Base-by-base conservation (phyloP, 148 eudicot species). In the Arbutus unedo region DNA sequence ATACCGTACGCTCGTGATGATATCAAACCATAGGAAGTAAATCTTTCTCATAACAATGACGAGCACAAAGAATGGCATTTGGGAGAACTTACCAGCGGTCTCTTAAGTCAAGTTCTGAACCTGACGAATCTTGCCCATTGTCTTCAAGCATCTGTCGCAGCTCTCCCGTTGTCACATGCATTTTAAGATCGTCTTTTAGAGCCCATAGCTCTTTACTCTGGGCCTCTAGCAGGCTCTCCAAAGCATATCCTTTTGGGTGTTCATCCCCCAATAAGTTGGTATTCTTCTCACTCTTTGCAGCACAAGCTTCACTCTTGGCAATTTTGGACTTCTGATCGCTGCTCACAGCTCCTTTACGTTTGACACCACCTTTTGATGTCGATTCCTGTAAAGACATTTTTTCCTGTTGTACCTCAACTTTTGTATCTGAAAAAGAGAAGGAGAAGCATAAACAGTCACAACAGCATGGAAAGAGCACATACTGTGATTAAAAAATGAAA, bases 81-180 rank as follows among this genome's bases (percentile, higher is more conserved):
- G 25, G 84, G 41, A 81, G 38, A 74, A 70, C 87, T 77, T 90
- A 92, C 99, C 99, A 96, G 83, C 91, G 94, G 80, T 94, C 99
- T 54, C 99, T 89, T 83, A 96, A 84, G 87, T 88, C 93, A 78
- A 93, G 89, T 85, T 96, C 99, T 81, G 97, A 93, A 81, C 99
- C 99, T 70, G 89, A 81, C 77, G 93, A 88, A 74, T 91, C 89
- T 85, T 92, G 99, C 43, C 81, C 89, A 87, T 96, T 96, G 67
- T 86, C 91, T 81, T 91, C 93, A 86, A 96, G 98, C 99, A 96
- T 96, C 88, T 89, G 87, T 84, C 94, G 90, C 86, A 96, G 73
- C 87, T 93, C 97, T 5, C 83, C 82, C 45, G 92, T 88, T 21
- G 93, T 82, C 72, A 96, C 98, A 83, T 92, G 81, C 85, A 90